Conservation (phyloP, 768 basidiomycete genomes). For the Rickenella mellea region DNA sequence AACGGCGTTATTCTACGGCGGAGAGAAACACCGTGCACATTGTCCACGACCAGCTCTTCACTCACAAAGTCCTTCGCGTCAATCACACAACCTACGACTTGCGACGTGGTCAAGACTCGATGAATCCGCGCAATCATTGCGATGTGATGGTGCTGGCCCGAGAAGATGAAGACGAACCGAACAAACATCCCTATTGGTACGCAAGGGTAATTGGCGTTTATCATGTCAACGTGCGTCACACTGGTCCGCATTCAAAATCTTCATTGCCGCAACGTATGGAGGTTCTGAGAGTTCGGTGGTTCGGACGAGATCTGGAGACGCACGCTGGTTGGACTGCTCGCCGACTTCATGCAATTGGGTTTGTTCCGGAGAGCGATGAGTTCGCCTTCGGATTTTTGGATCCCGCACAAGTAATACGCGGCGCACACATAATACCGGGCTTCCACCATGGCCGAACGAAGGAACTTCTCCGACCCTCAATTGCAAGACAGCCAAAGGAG, state of each 20-base stretch:
- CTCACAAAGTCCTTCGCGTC: conserved; percentile 10
- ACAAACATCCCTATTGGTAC: conserved; percentile 16
- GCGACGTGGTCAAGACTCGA: conserved; percentile 6
- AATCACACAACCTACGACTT: conserved; percentile 17
- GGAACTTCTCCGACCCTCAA: too few species aligned
- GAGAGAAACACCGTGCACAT: conserved; percentile 10
- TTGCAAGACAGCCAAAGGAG: too few species aligned
- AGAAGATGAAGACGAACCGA: conserved; percentile 3
- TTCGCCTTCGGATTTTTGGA: conserved; percentile 15
- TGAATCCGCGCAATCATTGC: conserved; percentile 11
- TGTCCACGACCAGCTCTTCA: conserved; percentile 6
- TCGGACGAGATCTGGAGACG: conserved; percentile 3
- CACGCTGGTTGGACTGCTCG: too few species aligned
- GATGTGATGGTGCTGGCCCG: conserved; percentile 14
- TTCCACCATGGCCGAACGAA: too few species aligned
- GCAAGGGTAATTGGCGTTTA: conserved; percentile 18
- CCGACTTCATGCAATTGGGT: conserved; percentile 5
- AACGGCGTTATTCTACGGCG: conserved; percentile 1
- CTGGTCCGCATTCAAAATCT: neutral
- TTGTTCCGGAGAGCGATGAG: conserved; percentile 3
- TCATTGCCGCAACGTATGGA: conserved; percentile 6
- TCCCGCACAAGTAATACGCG: conserved; percentile 12
- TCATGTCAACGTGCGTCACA: conserved; percentile 17
- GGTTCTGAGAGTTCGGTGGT: conserved; percentile 10
- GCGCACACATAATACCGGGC: conserved; percentile 12